These are phyloP conservation scores for Meira miltonrushii DNA, from an alignment of 1,284 basidiomycete genomes.

Conservation along the genomic window DNA sequence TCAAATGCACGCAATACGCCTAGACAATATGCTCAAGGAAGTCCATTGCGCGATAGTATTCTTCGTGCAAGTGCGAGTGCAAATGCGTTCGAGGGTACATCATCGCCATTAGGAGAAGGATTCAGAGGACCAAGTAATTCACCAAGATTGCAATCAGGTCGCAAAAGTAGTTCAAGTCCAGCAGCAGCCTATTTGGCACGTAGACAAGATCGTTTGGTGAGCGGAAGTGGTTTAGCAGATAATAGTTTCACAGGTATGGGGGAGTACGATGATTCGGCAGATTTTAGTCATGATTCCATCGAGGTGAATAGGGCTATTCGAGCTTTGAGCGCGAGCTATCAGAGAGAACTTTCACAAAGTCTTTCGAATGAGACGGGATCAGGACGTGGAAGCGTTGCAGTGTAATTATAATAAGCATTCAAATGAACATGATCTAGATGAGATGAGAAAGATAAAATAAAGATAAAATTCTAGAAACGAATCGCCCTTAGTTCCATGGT, in stretches of 20 bases:
- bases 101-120: conserved; percentile 3
- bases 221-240: conserved; percentile 2
- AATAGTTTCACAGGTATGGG: background rate
- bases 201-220: conserved; percentile 1
- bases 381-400: background rate
- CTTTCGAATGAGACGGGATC: background rate
- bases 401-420: too few relatives aligned
- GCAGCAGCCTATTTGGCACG: conserved; percentile 3
- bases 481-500: background rate
- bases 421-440: too few relatives aligned
- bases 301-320: conserved; percentile 6
- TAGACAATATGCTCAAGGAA: background rate
- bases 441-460: background rate
- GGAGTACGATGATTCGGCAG: background rate
- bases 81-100: background rate
- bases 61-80: conserved; percentile 6
- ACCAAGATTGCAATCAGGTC: background rate
- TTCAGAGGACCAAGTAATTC: background rate
- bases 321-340: conserved; percentile 7
- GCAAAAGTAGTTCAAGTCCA: conserved; percentile 2
- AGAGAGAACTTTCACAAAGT: conserved; percentile 3
- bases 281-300: conserved; percentile 1
- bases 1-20: background rate
- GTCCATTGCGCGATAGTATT: conserved; percentile 10
- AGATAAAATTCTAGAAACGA: background rate